A percentile compares a stretch with the other conserved stretches of the same genome.
phyloP scores from a whole-genome alignment of 768 basidiomycete species.

The Neoboletus subvelutipes region DNA sequence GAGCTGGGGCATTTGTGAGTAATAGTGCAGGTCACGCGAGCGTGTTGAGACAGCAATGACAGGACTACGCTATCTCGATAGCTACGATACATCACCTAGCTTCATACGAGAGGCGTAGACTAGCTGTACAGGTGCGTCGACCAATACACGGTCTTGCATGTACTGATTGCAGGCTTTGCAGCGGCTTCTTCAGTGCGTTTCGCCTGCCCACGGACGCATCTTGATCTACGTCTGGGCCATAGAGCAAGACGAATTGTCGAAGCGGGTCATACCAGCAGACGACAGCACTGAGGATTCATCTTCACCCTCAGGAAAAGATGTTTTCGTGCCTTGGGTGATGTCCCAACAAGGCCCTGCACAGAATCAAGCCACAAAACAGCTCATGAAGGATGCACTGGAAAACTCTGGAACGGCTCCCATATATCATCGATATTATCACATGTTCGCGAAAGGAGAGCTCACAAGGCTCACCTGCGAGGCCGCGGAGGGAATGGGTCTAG shows the following conservation, averaged over 20 bases:
- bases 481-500: constrained; percentile 53
- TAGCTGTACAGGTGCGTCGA: constrained; percentile 66
- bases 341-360: constrained; percentile 34
- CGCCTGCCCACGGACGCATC: constrained; percentile 68
- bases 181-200: constrained; percentile 65
- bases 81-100: constrained; percentile 97
- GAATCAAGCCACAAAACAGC: constrained; percentile 13
- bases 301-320: constrained; percentile 60
- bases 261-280: constrained; percentile 55
- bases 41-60: constrained; percentile 4
- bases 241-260: constrained; percentile 87
- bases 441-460: constrained; percentile 87
- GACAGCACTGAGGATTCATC: not conserved
- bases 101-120: constrained; percentile 67
- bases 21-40: not conserved
- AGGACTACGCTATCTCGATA: constrained; percentile 97
- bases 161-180: constrained; percentile 26
- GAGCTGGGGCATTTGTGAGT: constrained; percentile 78
- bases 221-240: constrained; percentile 97
- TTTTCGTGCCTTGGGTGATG: constrained; percentile 88
- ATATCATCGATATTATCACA: constrained; percentile 93
- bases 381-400: not conserved
- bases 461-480: constrained; percentile 58
- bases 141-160: not conserved
- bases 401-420: constrained; percentile 34